Percentiles rank a stretch among this genome's conserved stretches.
phyloP scores from a whole-genome alignment of 352 stramenopile genomes.

The Phytophthora sojae region DNA sequence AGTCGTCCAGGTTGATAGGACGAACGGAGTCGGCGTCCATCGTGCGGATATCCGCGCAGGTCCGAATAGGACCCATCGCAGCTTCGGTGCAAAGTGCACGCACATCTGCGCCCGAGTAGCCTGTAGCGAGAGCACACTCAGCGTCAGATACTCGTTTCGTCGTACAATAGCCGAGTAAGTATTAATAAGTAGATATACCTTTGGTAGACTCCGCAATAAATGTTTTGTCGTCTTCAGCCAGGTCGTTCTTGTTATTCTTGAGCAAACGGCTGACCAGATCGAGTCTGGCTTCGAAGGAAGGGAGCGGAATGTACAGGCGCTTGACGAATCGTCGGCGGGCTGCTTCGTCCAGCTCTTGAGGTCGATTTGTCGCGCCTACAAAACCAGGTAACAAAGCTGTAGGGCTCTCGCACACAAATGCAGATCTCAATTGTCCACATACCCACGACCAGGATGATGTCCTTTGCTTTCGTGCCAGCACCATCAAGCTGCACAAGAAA shows the following conservation, averaged over 20 bases:
- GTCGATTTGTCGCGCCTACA: constrained; percentile 95
- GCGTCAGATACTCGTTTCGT: too few species aligned
- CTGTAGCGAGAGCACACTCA: constrained; percentile 38
- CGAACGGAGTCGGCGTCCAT: constrained; percentile 93
- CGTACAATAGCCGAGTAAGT: too few species aligned
- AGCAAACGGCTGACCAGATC: constrained; percentile 93
- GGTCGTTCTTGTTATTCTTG: constrained; percentile 91
- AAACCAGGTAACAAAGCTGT: constrained; percentile 2
- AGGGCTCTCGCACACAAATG: not conserved
- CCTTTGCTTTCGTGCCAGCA: constrained; percentile 90
- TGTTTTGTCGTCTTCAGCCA: constrained; percentile 90
- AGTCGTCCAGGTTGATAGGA: constrained; percentile 96
- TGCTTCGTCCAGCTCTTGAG: constrained; percentile 98
- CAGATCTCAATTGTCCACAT: not conserved
- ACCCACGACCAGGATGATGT: constrained; percentile 92
- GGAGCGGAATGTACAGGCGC: constrained; percentile 97
- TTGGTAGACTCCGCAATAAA: constrained; percentile 89
- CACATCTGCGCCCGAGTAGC: constrained; percentile 98
- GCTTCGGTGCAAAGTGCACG: constrained; percentile 97
- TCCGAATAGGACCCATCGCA: constrained; percentile 96
- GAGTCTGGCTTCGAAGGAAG: constrained; percentile 86
- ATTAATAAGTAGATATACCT: constrained; percentile 39
- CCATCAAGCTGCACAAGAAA: constrained; percentile 98
- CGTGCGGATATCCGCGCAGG: constrained; percentile 81
- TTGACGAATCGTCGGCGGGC: constrained; percentile 97